These are phyloP conservation scores for Blastomyces percursus DNA, from an alignment of 2,329 filamentous ascomycete genomes.

Conservation along the genomic window DNA sequence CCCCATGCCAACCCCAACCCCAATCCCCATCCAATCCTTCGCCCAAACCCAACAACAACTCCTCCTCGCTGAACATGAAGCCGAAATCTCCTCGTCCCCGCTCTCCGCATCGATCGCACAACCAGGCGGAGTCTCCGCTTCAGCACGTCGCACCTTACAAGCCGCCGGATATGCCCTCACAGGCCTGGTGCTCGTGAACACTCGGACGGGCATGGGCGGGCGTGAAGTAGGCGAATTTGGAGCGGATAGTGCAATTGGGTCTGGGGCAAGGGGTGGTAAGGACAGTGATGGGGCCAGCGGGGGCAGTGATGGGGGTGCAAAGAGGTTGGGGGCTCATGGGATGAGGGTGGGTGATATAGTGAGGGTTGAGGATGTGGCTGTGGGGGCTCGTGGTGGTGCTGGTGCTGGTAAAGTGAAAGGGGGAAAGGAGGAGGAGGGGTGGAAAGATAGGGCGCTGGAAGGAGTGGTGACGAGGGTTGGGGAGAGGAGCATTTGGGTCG, in stretches of 20 bases:
- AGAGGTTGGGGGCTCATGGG: constrained; percentile 34
- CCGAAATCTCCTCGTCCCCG: constrained; percentile 34
- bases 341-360: constrained; percentile 41
- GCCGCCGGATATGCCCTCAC: constrained; percentile 32
- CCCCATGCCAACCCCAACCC: constrained; percentile 10
- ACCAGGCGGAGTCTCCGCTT: constrained; percentile 30
- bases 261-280: constrained; percentile 6
- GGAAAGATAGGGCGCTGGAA: constrained; percentile 29
- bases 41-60: constrained; percentile 34
- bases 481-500: constrained; percentile 35
- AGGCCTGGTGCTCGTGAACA: constrained; percentile 55
- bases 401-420: constrained; percentile 24
- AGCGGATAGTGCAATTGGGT: constrained; percentile 53
- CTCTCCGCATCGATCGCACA: constrained; percentile 28
- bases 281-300: constrained; percentile 8
- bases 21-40: constrained; percentile 32
- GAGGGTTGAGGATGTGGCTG: constrained; percentile 30
- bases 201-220: constrained; percentile 84
- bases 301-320: constrained; percentile 15
- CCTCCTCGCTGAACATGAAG: constrained; percentile 35
- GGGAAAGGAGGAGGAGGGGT: constrained; percentile 23
- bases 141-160: constrained; percentile 34
- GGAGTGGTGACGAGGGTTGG: constrained; percentile 38
- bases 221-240: constrained; percentile 74
- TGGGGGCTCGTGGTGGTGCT: constrained; percentile 9